phyloP scores from a whole-genome alignment of 2,329 filamentous ascomycete genomes.

The Annulohypoxylon truncatum region DNA sequence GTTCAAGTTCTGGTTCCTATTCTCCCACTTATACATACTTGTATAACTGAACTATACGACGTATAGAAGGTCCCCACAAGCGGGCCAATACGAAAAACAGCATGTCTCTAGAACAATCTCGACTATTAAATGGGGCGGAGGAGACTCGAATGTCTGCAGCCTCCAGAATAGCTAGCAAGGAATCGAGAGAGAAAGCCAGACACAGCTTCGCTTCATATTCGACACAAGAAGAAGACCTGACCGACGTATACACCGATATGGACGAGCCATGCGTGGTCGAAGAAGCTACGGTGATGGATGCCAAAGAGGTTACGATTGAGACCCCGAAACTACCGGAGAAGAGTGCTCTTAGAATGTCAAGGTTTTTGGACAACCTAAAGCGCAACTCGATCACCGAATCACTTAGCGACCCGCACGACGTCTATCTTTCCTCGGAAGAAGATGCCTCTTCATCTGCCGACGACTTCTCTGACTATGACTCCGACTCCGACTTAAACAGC shows the following conservation, averaged over 20 bases:
- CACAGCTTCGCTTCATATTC: constrained; percentile 41
- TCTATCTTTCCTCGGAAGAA: constrained; percentile 74
- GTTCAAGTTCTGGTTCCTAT: constrained; percentile 12
- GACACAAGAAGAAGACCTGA: constrained; percentile 40
- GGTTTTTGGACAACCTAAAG: constrained; percentile 57
- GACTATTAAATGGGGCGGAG: constrained; percentile 15
- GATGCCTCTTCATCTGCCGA: constrained; percentile 72
- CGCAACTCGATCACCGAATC: constrained; percentile 49
- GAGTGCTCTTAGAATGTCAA: constrained; percentile 62
- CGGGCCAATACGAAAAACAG: constrained; percentile 27
- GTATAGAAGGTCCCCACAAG: constrained; percentile 17
- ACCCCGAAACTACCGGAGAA: constrained; percentile 62
- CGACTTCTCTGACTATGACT: constrained; percentile 67
- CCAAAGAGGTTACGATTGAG: constrained; percentile 45
- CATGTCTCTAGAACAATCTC: constrained; percentile 38
- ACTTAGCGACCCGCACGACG: constrained; percentile 63
- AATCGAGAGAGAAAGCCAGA: constrained; percentile 33
- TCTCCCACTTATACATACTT: constrained; percentile 5
- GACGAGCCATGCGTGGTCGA: constrained; percentile 47
- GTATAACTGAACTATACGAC: constrained; percentile 24
- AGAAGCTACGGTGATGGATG: constrained; percentile 46
- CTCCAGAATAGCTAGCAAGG: constrained; percentile 25
- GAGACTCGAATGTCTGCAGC: constrained; percentile 11
- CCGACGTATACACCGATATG: constrained; percentile 44
- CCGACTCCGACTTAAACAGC: constrained; percentile 55